These are phyloP conservation scores for Vigna mungo DNA, from an alignment of 306 rosid species.

Conservation along the genomic window DNA sequence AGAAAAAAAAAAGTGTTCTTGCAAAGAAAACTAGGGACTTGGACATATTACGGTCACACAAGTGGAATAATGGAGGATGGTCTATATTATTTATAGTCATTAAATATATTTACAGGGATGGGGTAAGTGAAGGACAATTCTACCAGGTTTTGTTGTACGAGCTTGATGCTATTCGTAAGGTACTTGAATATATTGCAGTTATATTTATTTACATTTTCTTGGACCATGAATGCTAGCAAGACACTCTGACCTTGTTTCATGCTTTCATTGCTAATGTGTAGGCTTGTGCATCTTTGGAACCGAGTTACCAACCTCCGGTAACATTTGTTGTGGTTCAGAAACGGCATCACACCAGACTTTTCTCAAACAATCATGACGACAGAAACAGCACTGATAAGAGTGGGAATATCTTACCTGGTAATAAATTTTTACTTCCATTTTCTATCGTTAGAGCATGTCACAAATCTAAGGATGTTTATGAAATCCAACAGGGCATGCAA, in stretches of 20 bases:
- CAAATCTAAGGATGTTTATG: neutral
- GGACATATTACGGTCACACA: neutral
- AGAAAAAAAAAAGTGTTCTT: constrained; percentile 6
- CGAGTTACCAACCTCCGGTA: constrained; percentile 84
- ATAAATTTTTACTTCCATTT: constrained; percentile 9
- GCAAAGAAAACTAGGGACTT: constrained; percentile 9
- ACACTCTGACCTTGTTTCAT: neutral
- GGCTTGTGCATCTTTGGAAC: constrained; percentile 86
- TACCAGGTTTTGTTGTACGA: constrained; percentile 78
- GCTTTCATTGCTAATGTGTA: constrained; percentile 39
- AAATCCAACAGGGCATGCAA: neutral
- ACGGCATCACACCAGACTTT: constrained; percentile 78
- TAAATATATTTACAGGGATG: constrained; percentile 56
- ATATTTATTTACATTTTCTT: neutral
- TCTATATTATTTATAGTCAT: neutral
- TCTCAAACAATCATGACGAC: constrained; percentile 68
- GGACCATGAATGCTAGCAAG: neutral
- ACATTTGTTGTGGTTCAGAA: constrained; percentile 88
- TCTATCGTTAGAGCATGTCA: neutral
- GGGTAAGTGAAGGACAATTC: constrained; percentile 82
- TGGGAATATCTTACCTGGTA: constrained; percentile 84
- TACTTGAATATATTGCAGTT: constrained; percentile 22
- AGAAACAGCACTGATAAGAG: constrained; percentile 63
- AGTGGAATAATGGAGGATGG: neutral
- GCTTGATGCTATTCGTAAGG: constrained; percentile 83